A percentile compares a stretch with the other conserved stretches of the same genome.
These are phyloP conservation scores for Cyclotella choctawhatcheeana DNA, from an alignment of 108 stramenopile species.

Conservation along the genomic window DNA sequence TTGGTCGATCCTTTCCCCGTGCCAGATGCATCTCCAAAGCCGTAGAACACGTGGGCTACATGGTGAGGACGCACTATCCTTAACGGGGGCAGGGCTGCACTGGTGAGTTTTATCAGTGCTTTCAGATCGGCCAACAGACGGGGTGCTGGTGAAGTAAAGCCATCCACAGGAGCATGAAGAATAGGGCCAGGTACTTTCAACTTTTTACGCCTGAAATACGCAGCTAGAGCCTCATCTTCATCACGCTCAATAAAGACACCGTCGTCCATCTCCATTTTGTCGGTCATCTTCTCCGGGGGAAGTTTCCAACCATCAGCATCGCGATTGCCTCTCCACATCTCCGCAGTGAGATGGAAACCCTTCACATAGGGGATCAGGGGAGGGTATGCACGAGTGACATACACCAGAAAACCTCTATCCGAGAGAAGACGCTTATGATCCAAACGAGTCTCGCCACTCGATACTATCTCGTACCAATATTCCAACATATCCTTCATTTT, in stretches of 20 bases:
- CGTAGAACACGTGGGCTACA: slow-evolving; percentile 27
- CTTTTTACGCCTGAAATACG: not conserved
- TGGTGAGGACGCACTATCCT: not conserved
- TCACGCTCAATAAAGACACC: not conserved
- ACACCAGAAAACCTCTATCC: slow-evolving; percentile 50
- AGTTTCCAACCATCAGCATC: slow-evolving; percentile 60
- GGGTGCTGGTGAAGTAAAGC: slow-evolving; percentile 27
- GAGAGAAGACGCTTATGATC: slow-evolving; percentile 5
- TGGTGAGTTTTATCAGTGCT: slow-evolving; percentile 15
- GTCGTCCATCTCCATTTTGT: not conserved
- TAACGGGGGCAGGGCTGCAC: slow-evolving; percentile 9
- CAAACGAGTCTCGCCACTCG: not conserved
- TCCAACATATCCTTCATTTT: slow-evolving; percentile 4
- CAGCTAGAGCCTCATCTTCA: slow-evolving; percentile 2
- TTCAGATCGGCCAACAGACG: slow-evolving; percentile 34
- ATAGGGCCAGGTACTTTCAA: too few species aligned
- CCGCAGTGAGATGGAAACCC: slow-evolving; percentile 57
- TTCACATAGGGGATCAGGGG: slow-evolving; percentile 51
- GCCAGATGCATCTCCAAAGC: slow-evolving; percentile 22
- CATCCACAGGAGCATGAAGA: slow-evolving; percentile 16
- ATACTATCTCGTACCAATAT: slow-evolving; percentile 12
- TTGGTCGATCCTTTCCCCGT: slow-evolving; percentile 20
- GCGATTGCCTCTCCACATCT: slow-evolving; percentile 43
- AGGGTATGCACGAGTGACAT: slow-evolving; percentile 47
- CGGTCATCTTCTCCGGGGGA: not conserved